Evolutionary conservation across 192 early-diverging fungal species (phyloP).

Genomic region (Podila horticola): DNA sequence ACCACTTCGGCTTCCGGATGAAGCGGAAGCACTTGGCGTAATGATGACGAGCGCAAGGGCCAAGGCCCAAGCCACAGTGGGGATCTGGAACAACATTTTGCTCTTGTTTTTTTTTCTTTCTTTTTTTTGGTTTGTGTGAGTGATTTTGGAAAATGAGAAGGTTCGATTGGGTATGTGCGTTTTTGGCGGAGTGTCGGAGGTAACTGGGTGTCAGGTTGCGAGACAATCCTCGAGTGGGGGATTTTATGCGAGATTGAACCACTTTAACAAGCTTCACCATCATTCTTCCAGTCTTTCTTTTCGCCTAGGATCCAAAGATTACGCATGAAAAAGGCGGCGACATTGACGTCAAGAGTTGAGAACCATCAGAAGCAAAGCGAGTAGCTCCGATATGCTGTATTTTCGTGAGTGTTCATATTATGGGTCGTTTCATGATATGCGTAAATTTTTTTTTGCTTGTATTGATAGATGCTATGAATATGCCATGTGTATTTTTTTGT

Average conservation of each 20-base stretch:
- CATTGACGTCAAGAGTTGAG: not conserved
- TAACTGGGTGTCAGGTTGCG: too few relatives aligned
- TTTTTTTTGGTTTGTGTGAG: not conserved
- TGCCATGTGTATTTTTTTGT: not conserved
- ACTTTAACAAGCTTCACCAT: too few relatives aligned
- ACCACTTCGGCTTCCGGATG: too few relatives aligned
- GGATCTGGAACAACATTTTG: not conserved
- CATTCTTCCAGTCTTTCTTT: not conserved
- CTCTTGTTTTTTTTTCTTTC: not conserved
- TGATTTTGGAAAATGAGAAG: too few relatives aligned
- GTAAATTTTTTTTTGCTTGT: constrained; percentile 9
- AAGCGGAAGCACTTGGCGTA: too few relatives aligned
- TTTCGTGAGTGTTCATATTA: not conserved
- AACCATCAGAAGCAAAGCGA: too few relatives aligned
- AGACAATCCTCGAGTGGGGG: too few relatives aligned
- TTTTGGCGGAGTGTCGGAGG: too few relatives aligned
- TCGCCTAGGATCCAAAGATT: not conserved
- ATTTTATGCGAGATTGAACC: too few relatives aligned
- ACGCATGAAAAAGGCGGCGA: not conserved
- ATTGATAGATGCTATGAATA: not conserved
- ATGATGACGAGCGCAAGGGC: not conserved
- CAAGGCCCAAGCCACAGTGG: not conserved
- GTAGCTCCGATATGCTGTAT: too few relatives aligned
- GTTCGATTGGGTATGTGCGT: not conserved
- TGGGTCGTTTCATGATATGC: not conserved